Evolutionary conservation across 441 rosid genomes (phyloP), one percentile per base, ranked within the genome.

Genomic region (Bruguiera hainesii): DNA sequence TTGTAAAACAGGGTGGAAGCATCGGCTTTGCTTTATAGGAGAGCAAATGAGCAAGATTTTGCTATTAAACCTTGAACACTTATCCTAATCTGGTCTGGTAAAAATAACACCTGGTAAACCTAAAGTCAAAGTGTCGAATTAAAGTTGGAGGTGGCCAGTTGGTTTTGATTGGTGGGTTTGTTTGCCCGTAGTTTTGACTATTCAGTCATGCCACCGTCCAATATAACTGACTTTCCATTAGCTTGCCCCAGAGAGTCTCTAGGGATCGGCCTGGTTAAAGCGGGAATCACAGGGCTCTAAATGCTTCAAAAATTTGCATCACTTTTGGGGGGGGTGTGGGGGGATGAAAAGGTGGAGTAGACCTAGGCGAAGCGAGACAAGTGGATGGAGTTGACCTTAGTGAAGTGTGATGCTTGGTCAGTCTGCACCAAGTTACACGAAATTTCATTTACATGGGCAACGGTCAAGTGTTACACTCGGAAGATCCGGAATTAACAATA

Each of bases 1-100:
- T 15, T 53, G 33, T 67, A 74, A 61, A 68, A 79, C 86, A 95
- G 99, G 99, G 98, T 95, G 79, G 99, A 95, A 85, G 99, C 99
- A 60, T 95, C 99, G 29, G 95, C 99, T 65, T 76, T 92, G 83
- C 95, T 95, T 59, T 92, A 95, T 65, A 84, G 94, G 82, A 87
- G 98, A 81, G 98, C 98, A 63, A 92, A 84, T 50, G 98, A 92
- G 78, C 83, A 75, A 61, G 89, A 92, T 78, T 96, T 81, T 85
- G 76, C 95, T 74, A 86, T 96, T 82, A 96, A 90, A 84, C 76
- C 79, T 28, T 86, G 85, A 87, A 71, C 71, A 60, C 64, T 62
- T 62, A 56, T 37, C 66, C 63, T 46, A 6, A 62, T 50, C 50
- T 67, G n/a, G 33, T 62, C 67, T 71, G 75, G 63, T 68, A 75